These are phyloP conservation scores for Prunus armeniaca DNA, from an alignment of 306 rosid species.

Conservation along the genomic window DNA sequence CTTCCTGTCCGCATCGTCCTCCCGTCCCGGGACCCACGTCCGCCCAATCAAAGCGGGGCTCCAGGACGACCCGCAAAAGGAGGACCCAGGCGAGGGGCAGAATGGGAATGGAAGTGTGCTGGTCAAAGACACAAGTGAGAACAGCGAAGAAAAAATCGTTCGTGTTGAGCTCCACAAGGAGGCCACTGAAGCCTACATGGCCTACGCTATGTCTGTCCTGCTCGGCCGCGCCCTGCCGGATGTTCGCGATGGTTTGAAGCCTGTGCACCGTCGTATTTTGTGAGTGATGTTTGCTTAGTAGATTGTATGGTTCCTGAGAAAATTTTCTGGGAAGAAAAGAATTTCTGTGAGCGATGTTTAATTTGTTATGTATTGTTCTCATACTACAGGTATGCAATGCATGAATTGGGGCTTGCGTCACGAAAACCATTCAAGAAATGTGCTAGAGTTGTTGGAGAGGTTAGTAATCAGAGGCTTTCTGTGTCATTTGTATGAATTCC, in stretches of 20 bases:
- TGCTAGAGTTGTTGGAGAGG: conserved; percentile 99
- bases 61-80: conserved; percentile 35
- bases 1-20: conserved; percentile 39
- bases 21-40: conserved; percentile 5
- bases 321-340: neutral
- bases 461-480: conserved; percentile 19
- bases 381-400: conserved; percentile 84
- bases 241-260: conserved; percentile 94
- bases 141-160: conserved; percentile 54
- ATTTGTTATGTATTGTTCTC: neutral
- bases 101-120: conserved; percentile 59
- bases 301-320: neutral
- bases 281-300: conserved; percentile 35
- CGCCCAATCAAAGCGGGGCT: conserved; percentile 24
- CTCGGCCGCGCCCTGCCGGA: conserved; percentile 97
- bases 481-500: neutral
- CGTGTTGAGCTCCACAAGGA: conserved; percentile 68
- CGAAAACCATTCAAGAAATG: conserved; percentile 92
- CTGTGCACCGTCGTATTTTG: conserved; percentile 91
- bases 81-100: neutral
- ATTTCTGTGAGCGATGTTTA: neutral
- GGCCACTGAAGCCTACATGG: conserved; percentile 83
- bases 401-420: conserved; percentile 86
- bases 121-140: conserved; percentile 31
- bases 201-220: conserved; percentile 91